Evolutionary conservation across 768 basidiomycete species (phyloP), one percentile per base, ranked within the genome.

Genomic region (Favolaschia claudopus): DNA sequence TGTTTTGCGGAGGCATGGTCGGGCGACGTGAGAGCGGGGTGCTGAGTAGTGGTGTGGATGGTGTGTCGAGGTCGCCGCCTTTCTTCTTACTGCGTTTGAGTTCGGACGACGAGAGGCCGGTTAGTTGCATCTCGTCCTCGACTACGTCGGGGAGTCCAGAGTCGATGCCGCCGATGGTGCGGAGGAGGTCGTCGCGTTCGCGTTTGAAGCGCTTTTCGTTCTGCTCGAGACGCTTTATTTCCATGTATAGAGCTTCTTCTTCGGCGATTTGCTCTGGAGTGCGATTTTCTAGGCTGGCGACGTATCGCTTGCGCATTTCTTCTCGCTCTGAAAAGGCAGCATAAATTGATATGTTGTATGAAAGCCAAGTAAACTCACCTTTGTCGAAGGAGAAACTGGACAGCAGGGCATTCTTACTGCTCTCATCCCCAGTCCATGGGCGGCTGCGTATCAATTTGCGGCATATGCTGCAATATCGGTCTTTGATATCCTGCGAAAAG

Each of bases 211-310:
- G 83, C 29, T 90, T 84, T 70, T 97, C 95, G 58, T 83, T 93
- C 75, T 98, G 96, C 71, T 98, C 96, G 46, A 99, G 82, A n/a
- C 93, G 87, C 69, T 96, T 95, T 46, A 96, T 84, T 73, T 98
- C 95, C 61, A 98, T 77, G 74, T 92, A 98, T 4, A 99, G 80
- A 8, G 93, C 91, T 67, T 98, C 96, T 79, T 99, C 97, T 71
- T 99, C 96, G 17, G 89, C 90, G 39, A 96, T 89, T 75, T 98
- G 93, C 45, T 91, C 87, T 5, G 88, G 83, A 0, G 94, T 91
- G n/a, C 96, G 88, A 55, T 84, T 86, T 75, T 95, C 93, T n/a
- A 99, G 85, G 59, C 88, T 91, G 9, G 82, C 76, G 14, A 99
- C 82, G 68, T 99, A 97, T 55, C 88, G 87, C 74, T 95, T 97